Conservation (phyloP, 2,329 filamentous ascomycete species). For the Aulographum hederae region DNA sequence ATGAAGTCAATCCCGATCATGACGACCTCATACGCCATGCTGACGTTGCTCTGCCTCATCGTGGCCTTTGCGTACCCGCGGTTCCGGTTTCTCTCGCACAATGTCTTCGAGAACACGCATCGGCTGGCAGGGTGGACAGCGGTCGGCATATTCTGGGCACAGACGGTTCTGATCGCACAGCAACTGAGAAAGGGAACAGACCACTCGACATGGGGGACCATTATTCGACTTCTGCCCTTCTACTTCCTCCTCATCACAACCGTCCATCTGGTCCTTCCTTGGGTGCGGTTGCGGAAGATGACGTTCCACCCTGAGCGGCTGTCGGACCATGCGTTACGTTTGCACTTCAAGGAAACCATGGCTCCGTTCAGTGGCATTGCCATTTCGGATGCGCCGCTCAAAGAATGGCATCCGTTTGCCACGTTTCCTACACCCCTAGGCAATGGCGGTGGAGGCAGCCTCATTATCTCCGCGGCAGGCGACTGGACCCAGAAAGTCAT, state of each 20-base stretch:
- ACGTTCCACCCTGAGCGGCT: slow-evolving; percentile 46
- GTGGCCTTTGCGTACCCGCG: slow-evolving; percentile 11
- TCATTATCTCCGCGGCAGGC: slow-evolving; percentile 17
- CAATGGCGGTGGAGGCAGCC: slow-evolving; percentile 8
- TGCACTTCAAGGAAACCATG: slow-evolving; percentile 27
- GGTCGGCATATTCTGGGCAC: slow-evolving; percentile 15
- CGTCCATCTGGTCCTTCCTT: slow-evolving; percentile 49
- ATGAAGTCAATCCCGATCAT: slow-evolving; percentile 7
- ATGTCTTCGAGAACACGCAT: slow-evolving; percentile 16
- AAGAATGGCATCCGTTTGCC: slow-evolving; percentile 20
- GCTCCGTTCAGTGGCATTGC: slow-evolving; percentile 14
- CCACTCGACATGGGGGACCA: too few species aligned
- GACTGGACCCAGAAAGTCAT: slow-evolving; percentile 15
- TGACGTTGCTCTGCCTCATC: slow-evolving; percentile 10
- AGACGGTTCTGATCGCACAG: slow-evolving; percentile 6
- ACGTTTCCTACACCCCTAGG: slow-evolving; percentile 15
- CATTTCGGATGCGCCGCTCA: slow-evolving; percentile 12
- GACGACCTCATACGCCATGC: slow-evolving; percentile 9
- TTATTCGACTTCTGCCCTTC: too few species aligned
- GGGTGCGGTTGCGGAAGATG: slow-evolving; percentile 52
- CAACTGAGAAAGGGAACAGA: slow-evolving; percentile 9
- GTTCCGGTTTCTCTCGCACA: slow-evolving; percentile 11
- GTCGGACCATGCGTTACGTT: slow-evolving; percentile 52
- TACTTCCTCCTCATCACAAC: slow-evolving; percentile 53
- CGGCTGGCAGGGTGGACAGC: slow-evolving; percentile 16